Base-by-base conservation (phyloP, 2,329 filamentous ascomycete species). In the Botrytis deweyae region DNA sequence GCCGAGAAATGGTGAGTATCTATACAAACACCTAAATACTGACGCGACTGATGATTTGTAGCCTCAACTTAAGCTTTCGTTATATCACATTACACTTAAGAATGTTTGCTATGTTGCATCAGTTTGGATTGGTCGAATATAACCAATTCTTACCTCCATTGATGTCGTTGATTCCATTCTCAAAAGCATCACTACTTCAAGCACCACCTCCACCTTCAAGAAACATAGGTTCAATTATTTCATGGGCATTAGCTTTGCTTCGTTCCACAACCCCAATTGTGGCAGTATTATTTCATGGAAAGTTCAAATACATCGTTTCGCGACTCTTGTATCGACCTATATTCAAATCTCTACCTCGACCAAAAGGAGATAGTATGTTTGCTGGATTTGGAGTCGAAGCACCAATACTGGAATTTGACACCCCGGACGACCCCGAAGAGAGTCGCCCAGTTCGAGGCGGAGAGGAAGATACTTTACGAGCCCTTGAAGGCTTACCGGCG, bases 41-140 rank as follows among this genome's bases (percentile, higher is more conserved):
- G 66, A 14, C 38, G 18, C 38, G 18, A 20, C 49, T 69, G 40
- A 76, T 81, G 61, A 80, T 71, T 70, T 55, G 22, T 22, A 81
- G 80, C 36, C 59, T 79, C 16, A 74, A 79, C 58, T 29, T 74
- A 33, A 62, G 68, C 16, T 78, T 78, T 59, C 74, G 63, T 25
- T 81, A 79, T 69, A 72, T 79, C 42, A 78, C 75, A 3, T 69
- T 81, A 7, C 78, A 81, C 67, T 75, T 80, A 55, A 77, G 78
- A 12, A 76, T 81, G 70, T 81, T 80, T 74, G 78, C 80, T 25
- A 78, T 79, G 46, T 76, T 81, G 3, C 79, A 81, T 55, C 80
- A 82, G 62, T 75, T 82, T 10, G 74, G 78, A 46, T 74, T 82
- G 33, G 76, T 81, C 20, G 20, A 69, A 33, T 69, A 52, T n/a